Conservation (phyloP, 1,284 basidiomycete species). For the Boletus semigastroideus region DNA sequence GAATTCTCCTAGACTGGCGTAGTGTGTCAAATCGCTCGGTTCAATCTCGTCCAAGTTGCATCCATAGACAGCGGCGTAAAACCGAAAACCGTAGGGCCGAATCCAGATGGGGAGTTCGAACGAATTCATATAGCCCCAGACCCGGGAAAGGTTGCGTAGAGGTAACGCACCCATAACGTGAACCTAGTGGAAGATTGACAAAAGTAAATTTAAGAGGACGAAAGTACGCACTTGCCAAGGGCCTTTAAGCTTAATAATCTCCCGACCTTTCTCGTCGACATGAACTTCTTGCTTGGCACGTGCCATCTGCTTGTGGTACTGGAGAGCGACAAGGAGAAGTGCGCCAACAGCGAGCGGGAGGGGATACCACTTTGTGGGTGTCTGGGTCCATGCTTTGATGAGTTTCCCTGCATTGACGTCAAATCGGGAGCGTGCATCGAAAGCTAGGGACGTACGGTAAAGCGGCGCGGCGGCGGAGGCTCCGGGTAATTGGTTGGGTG, state of each 20-base stretch:
- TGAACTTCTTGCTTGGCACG: conserved; percentile 58
- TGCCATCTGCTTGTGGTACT: conserved; percentile 67
- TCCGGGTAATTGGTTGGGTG: conserved; percentile 27
- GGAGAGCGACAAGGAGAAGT: conserved; percentile 79
- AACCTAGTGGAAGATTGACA: conserved; percentile 53
- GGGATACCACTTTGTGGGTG: conserved; percentile 95
- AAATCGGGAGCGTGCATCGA: neutral
- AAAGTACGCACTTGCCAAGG: conserved; percentile 84
- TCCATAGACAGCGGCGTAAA: conserved; percentile 88
- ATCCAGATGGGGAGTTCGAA: conserved; percentile 94
- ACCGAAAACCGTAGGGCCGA: conserved; percentile 81
- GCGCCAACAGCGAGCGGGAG: conserved; percentile 91
- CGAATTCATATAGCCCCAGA: conserved; percentile 96
- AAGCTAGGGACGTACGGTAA: conserved; percentile 44
- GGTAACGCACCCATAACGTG: conserved; percentile 95
- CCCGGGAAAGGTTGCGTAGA: conserved; percentile 87
- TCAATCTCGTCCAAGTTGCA: conserved; percentile 95
- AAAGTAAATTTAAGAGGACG: neutral
- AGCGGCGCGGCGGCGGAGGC: conserved; percentile 42
- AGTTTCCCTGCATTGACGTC: conserved; percentile 42
- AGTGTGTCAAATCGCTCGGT: conserved; percentile 71
- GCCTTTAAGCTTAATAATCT: conserved; percentile 77
- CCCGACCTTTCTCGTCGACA: conserved; percentile 71
- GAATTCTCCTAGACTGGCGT: conserved; percentile 88
- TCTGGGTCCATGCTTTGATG: conserved; percentile 81